A percentile compares a stretch with the other conserved stretches of the same genome.
phyloP scores from a whole-genome alignment of 148 eudicot genomes.

The Simmondsia chinensis region DNA sequence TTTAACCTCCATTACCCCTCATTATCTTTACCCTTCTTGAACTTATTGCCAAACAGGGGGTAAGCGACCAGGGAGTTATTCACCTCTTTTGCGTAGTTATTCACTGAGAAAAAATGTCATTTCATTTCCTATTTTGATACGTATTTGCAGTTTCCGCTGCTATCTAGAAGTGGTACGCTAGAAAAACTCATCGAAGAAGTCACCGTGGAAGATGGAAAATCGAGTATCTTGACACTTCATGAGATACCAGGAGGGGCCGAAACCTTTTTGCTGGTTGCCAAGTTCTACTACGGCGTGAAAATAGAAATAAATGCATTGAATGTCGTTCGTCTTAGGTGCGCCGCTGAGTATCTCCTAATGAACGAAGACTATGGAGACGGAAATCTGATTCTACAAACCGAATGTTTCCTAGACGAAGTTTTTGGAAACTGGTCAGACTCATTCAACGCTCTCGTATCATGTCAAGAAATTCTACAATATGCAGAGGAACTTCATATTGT shows the following conservation, averaged over 20 bases:
- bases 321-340: constrained; percentile 35
- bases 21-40: too few species aligned
- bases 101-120: too few species aligned
- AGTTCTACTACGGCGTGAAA: constrained; percentile 39
- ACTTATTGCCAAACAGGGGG: too few species aligned
- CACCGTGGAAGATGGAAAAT: constrained; percentile 15
- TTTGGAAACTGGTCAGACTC: constrained; percentile 28
- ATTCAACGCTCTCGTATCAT: constrained; percentile 29
- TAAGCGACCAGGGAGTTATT: too few species aligned
- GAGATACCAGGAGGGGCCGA: constrained; percentile 44
- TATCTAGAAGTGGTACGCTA: constrained; percentile 30
- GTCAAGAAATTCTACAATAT: constrained; percentile 21
- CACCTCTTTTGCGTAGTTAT: too few species aligned
- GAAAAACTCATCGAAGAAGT: constrained; percentile 27
- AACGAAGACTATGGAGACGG: constrained; percentile 34
- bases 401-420: constrained; percentile 22
- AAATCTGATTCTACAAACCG: constrained; percentile 32
- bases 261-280: constrained; percentile 34
- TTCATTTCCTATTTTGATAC: not conserved
- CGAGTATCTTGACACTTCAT: constrained; percentile 19
- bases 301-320: constrained; percentile 29
- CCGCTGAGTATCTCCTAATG: constrained; percentile 43
- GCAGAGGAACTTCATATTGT: constrained; percentile 39
- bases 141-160: constrained; percentile 33
- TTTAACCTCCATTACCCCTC: too few species aligned